Conservation (phyloP, 2,329 filamentous ascomycete genomes). For the Calonectria pteridis region DNA sequence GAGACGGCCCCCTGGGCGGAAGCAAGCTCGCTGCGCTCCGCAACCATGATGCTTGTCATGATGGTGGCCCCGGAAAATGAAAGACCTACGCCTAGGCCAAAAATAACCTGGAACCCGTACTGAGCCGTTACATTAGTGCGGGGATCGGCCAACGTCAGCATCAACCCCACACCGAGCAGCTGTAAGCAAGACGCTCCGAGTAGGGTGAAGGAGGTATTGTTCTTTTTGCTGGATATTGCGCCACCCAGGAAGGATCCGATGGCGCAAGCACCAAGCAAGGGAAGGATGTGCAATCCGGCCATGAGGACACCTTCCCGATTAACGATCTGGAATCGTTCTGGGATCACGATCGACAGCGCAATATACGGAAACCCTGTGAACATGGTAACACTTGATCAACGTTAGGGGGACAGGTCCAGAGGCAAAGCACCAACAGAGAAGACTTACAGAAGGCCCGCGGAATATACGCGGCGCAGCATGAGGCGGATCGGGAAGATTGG, state of each 20-base stretch:
- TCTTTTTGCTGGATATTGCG: slow-evolving; percentile 64
- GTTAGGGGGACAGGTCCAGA: slow-evolving; percentile 25
- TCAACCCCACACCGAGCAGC: slow-evolving; percentile 63
- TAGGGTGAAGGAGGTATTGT: slow-evolving; percentile 66
- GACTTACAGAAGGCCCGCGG: slow-evolving; percentile 63
- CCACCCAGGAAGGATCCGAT: slow-evolving; percentile 69
- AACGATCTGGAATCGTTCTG: slow-evolving; percentile 71
- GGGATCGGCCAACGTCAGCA: slow-evolving; percentile 57
- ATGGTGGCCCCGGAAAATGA: slow-evolving; percentile 69
- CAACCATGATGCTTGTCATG: slow-evolving; percentile 66
- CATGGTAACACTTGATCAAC: slow-evolving; percentile 62
- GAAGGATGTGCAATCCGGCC: slow-evolving; percentile 69
- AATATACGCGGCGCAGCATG: slow-evolving; percentile 62
- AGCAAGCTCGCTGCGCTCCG: slow-evolving; percentile 62
- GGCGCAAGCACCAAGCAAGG: slow-evolving; percentile 68
- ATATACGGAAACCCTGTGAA: slow-evolving; percentile 70
- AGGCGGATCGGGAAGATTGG: slow-evolving; percentile 68
- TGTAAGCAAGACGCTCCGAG: slow-evolving; percentile 64
- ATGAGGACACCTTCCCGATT: slow-evolving; percentile 64
- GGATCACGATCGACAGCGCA: slow-evolving; percentile 68
- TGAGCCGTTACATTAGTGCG: slow-evolving; percentile 54
- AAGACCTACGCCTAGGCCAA: slow-evolving; percentile 71
- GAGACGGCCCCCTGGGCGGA: slow-evolving; percentile 71
- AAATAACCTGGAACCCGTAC: slow-evolving; percentile 68
- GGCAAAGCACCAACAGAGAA: neutral